phyloP scores from a whole-genome alignment of 2,329 filamentous ascomycete species.

The Mycocentrospora acerina region DNA sequence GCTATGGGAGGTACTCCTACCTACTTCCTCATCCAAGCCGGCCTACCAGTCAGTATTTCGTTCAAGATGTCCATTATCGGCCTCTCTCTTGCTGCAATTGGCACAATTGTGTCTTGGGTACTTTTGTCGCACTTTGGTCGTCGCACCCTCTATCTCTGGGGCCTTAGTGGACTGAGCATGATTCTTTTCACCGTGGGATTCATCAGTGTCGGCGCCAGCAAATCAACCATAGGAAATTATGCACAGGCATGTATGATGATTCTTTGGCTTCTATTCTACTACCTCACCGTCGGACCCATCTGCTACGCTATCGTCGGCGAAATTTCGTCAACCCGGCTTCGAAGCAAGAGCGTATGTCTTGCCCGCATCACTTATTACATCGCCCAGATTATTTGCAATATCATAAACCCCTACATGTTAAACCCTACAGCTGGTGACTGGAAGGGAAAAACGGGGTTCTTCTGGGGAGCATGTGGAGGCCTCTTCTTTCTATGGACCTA shows the following conservation, averaged over 20 bases:
- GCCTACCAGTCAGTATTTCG: constrained; percentile 39
- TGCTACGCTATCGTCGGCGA: constrained; percentile 84
- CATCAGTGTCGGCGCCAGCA: constrained; percentile 43
- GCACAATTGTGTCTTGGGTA: constrained; percentile 73
- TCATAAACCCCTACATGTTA: constrained; percentile 64
- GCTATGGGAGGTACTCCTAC: constrained; percentile 33
- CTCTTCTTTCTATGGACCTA: constrained; percentile 75
- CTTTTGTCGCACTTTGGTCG: constrained; percentile 77
- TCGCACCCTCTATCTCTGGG: constrained; percentile 71
- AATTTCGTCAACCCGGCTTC: constrained; percentile 74
- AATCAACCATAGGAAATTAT: constrained; percentile 46
- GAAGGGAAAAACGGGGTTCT: constrained; percentile 73
- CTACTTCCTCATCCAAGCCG: constrained; percentile 49
- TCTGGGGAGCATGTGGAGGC: constrained; percentile 79
- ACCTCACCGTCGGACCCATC: constrained; percentile 80
- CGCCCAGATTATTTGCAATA: constrained; percentile 66
- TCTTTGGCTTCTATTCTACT: constrained; percentile 65
- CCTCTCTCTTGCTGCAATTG: constrained; percentile 56
- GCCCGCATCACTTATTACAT: constrained; percentile 68
- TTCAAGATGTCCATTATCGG: constrained; percentile 52
- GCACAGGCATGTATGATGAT: constrained; percentile 23
- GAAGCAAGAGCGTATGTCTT: constrained; percentile 84
- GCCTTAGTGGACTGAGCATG: constrained; percentile 61
- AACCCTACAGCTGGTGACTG: constrained; percentile 69
- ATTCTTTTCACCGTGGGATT: constrained; percentile 77